Percentiles rank a stretch among this genome's conserved stretches.
phyloP scores from a whole-genome alignment of 1,284 basidiomycete species.

The Exobasidium rhododendri region DNA sequence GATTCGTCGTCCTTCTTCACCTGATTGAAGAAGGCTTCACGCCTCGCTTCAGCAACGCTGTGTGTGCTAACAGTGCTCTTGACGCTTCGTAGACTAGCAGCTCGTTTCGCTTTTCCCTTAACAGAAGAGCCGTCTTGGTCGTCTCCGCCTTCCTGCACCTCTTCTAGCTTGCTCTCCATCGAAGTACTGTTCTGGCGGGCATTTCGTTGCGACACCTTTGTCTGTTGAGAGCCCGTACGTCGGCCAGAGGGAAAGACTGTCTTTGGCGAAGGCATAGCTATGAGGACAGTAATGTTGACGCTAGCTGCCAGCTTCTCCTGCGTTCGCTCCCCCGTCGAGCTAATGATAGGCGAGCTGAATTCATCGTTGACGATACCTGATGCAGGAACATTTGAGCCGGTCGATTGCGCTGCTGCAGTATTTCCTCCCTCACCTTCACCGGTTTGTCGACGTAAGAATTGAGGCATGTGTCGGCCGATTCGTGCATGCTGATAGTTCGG shows the following conservation, averaged over 20 bases:
- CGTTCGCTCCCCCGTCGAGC: neutral
- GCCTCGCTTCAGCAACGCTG: slow-evolving; percentile 37
- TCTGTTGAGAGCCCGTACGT: neutral
- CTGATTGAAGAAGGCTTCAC: slow-evolving; percentile 41
- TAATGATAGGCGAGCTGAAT: neutral
- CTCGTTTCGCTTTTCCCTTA: slow-evolving; percentile 23
- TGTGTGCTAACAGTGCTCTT: slow-evolving; percentile 29
- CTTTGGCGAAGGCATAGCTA: slow-evolving; percentile 44
- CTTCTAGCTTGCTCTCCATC: slow-evolving; percentile 25
- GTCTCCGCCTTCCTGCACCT: slow-evolving; percentile 27
- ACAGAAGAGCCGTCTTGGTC: slow-evolving; percentile 1
- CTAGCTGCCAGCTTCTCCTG: slow-evolving; percentile 26
- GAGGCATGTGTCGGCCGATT: slow-evolving; percentile 16
- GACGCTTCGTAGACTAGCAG: slow-evolving; percentile 38
- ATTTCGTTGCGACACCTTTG: neutral
- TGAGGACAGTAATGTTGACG: slow-evolving; percentile 44
- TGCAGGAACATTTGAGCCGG: neutral
- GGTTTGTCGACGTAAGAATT: slow-evolving; percentile 21
- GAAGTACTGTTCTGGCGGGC: neutral
- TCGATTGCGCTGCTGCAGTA: neutral
- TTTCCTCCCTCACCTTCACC: neutral
- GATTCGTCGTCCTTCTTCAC: slow-evolving; percentile 16
- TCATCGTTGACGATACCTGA: neutral
- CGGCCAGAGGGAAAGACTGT: slow-evolving; percentile 32
- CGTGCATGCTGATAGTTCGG: neutral